phyloP scores from a whole-genome alignment of 148 eudicot genomes.

The Camellia lanceoleosa region DNA sequence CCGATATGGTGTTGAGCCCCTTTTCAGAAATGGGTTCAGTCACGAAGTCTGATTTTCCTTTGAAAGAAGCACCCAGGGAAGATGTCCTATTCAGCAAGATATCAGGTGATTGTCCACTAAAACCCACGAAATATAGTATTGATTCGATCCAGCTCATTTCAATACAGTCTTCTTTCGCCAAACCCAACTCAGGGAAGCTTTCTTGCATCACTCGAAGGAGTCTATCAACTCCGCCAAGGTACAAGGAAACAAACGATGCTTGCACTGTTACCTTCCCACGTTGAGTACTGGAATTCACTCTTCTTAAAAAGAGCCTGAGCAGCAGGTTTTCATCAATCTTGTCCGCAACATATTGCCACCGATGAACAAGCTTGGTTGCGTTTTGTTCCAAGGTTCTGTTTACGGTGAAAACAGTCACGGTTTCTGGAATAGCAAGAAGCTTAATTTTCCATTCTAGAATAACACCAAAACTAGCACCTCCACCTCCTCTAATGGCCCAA shows the following conservation, averaged over 20 bases:
- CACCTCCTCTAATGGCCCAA: no score
- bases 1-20: background rate
- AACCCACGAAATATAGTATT: background rate
- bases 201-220: background rate
- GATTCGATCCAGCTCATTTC: conserved; percentile 14
- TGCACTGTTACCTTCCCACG: background rate
- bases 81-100: conserved; percentile 4
- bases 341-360: conserved; percentile 8
- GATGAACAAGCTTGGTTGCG: background rate
- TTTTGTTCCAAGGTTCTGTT: background rate
- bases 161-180: background rate
- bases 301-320: background rate
- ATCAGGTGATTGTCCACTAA: background rate
- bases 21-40: no score
- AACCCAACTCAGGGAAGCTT: conserved; percentile 11
- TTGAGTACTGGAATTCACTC: background rate
- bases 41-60: conserved; percentile 16
- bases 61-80: background rate
- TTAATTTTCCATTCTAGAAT: no score
- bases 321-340: background rate
- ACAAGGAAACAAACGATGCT: conserved; percentile 6
- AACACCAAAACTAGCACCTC: no score
- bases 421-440: background rate
- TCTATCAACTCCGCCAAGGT: background rate
- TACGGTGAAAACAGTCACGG: background rate